phyloP scores from a whole-genome alignment of 2,329 filamentous ascomycete genomes.

The Magnaporthiopsis incrustans region DNA sequence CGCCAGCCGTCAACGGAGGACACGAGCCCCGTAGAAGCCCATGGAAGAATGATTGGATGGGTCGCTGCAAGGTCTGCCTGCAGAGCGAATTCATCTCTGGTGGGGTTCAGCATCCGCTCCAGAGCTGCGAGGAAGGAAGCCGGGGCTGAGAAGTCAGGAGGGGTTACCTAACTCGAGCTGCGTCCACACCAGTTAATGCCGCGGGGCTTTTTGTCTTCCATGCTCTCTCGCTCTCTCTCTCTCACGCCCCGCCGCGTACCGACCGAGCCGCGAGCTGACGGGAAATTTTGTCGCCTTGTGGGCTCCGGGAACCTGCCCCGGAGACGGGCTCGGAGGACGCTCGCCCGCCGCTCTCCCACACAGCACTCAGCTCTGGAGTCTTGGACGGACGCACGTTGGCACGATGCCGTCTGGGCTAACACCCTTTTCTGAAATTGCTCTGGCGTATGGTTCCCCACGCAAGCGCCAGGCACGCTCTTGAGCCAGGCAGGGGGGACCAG shows the following conservation, averaged over 20 bases:
- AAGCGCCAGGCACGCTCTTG: background rate
- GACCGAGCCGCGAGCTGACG: background rate
- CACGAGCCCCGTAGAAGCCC: background rate
- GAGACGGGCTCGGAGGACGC: too few species aligned
- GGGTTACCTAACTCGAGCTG: background rate
- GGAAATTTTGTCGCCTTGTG: background rate
- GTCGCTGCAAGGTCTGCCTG: background rate
- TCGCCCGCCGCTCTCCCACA: too few species aligned
- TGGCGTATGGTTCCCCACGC: background rate
- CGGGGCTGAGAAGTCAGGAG: background rate
- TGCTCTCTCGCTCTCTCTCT: background rate
- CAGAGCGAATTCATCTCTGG: too few species aligned
- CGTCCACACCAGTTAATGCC: background rate
- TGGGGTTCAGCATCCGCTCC: too few species aligned
- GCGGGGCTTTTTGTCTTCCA: too few species aligned
- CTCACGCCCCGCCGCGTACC: background rate
- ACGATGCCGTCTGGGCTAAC: too few species aligned
- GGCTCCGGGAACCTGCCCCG: too few species aligned
- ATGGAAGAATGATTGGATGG: background rate
- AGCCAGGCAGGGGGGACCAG: background rate
- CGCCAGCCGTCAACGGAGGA: background rate
- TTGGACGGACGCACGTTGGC: too few species aligned
- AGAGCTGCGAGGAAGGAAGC: too few species aligned
- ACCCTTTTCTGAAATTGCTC: too few species aligned
- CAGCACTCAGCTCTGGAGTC: too few species aligned